Conservation (phyloP, 192 early-diverging fungal genomes). For the Helicostylum pulchrum region DNA sequence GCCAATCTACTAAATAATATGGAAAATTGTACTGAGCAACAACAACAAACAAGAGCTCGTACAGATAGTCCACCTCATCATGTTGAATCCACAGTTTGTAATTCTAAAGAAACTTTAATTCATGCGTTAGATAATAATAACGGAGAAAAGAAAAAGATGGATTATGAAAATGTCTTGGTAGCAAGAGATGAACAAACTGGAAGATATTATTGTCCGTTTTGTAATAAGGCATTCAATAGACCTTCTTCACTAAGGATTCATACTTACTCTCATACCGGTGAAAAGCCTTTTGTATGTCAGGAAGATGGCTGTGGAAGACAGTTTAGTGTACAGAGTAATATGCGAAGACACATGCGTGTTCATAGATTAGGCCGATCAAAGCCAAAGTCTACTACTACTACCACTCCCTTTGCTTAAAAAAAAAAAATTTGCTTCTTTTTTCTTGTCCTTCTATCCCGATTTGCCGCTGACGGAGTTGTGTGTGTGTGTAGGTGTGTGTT, state of each 20-base stretch:
- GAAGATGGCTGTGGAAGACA: conserved; percentile 62
- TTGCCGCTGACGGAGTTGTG: too few relatives aligned
- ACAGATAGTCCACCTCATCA: conserved; percentile 12
- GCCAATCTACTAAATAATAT: conserved; percentile 1
- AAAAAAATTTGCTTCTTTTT: too few relatives aligned
- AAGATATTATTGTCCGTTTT: conserved; percentile 58
- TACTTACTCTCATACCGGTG: conserved; percentile 75
- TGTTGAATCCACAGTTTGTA: not conserved
- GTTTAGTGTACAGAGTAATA: conserved; percentile 72
- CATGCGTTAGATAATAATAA: conserved; percentile 10
- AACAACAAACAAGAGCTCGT: not conserved
- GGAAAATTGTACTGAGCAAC: not conserved
- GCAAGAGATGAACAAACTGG: conserved; percentile 21
- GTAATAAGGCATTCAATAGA: conserved; percentile 64
- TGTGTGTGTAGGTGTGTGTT: too few relatives aligned
- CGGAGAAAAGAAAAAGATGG: not conserved
- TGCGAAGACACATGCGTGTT: conserved; percentile 66
- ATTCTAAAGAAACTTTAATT: not conserved
- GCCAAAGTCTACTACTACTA: too few relatives aligned
- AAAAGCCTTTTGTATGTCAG: conserved; percentile 67
- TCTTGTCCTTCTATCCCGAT: too few relatives aligned
- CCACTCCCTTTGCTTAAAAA: too few relatives aligned
- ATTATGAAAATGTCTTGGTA: not conserved
- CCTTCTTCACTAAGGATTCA: conserved; percentile 70
- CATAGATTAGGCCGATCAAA: conserved; percentile 36